phyloP scores from a whole-genome alignment of 2,329 filamentous ascomycete genomes.

The Paecilomyces variotii region DNA sequence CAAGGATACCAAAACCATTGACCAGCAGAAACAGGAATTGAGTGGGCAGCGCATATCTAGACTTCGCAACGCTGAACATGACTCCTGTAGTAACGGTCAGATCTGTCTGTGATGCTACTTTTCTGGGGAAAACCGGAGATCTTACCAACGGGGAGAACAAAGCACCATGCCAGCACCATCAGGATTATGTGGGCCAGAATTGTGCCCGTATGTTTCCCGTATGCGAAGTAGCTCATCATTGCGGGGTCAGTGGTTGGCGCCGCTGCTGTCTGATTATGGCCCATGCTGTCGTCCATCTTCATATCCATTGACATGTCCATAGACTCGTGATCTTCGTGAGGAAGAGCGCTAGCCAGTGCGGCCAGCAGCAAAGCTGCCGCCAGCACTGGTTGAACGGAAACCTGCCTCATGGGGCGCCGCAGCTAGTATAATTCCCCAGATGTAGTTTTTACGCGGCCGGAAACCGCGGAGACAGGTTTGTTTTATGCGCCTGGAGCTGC shows the following conservation, averaged over 20 bases:
- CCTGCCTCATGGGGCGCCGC: constrained; percentile 15
- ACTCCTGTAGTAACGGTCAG: constrained; percentile 48
- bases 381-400: constrained; percentile 16
- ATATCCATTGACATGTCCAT: constrained; percentile 15
- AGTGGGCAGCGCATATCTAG: constrained; percentile 59
- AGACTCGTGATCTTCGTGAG: constrained; percentile 26
- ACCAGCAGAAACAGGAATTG: constrained; percentile 61
- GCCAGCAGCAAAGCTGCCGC: constrained; percentile 22
- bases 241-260: constrained; percentile 16
- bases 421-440: background rate
- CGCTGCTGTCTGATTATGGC: constrained; percentile 15
- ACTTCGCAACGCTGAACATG: constrained; percentile 77
- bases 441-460: background rate
- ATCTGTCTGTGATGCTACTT: background rate
- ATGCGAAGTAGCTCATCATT: constrained; percentile 36
- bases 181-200: constrained; percentile 64
- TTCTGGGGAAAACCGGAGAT: constrained; percentile 11
- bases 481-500: background rate
- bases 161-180: constrained; percentile 65
- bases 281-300: constrained; percentile 10
- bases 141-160: constrained; percentile 65
- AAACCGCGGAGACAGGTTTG: background rate
- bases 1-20: constrained; percentile 57
- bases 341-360: constrained; percentile 21
- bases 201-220: constrained; percentile 29